These are phyloP conservation scores for Diplocarpon mali DNA, from an alignment of 2,329 filamentous ascomycete genomes.

Conservation along the genomic window DNA sequence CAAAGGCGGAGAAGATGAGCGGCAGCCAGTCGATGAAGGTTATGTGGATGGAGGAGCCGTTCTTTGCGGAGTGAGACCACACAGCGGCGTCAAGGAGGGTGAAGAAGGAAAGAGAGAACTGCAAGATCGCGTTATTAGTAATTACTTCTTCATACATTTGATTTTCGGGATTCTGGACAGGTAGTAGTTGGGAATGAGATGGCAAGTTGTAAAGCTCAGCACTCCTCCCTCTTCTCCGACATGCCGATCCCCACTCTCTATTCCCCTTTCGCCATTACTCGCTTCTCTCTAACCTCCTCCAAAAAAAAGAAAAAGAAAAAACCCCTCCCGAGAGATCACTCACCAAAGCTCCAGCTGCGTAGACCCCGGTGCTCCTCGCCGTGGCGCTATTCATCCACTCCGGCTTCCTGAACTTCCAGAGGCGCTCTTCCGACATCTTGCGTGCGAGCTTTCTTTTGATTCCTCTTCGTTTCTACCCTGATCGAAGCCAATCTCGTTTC, in stretches of 20 bases:
- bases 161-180: neutral
- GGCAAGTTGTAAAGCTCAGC: neutral
- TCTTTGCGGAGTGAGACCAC: conserved; percentile 50
- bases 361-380: conserved; percentile 53
- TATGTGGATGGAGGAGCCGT: conserved; percentile 50
- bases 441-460: neutral
- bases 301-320: no score
- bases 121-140: neutral
- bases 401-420: conserved; percentile 56
- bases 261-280: neutral
- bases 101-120: conserved; percentile 62
- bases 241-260: neutral
- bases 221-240: neutral
- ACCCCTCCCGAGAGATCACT: conserved; percentile 28
- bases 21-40: conserved; percentile 61
- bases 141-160: neutral
- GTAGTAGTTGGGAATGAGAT: neutral
- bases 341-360: conserved; percentile 51
- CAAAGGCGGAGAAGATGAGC: conserved; percentile 53
- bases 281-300: neutral
- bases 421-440: conserved; percentile 50
- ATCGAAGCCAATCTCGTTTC: neutral
- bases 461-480: no score
- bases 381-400: conserved; percentile 56
- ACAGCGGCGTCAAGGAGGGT: conserved; percentile 56